A percentile compares a stretch with the other conserved stretches of the same genome.
Evolutionary conservation across 768 basidiomycete species (phyloP).

Genomic region (Auricularia heimuer): DNA sequence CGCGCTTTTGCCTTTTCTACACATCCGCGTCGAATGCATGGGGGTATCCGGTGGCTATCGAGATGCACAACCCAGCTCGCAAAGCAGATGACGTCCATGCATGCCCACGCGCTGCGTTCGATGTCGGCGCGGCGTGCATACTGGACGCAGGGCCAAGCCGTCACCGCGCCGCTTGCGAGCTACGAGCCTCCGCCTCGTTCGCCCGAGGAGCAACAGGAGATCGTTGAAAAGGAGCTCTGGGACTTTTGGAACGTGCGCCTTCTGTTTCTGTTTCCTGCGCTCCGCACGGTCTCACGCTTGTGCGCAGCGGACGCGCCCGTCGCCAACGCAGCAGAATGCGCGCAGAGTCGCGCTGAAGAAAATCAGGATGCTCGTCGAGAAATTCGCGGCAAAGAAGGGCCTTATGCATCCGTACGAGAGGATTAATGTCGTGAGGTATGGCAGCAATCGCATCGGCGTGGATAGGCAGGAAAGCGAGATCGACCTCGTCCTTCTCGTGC

Average conservation of each 20-base stretch:
- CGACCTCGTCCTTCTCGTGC: constrained; percentile 43
- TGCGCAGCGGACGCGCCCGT: background rate
- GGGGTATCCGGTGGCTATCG: no score
- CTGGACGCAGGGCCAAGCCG: no score
- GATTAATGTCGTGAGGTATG: constrained; percentile 29
- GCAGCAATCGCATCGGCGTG: constrained; percentile 42
- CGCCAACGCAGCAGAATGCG: background rate
- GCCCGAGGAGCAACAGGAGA: background rate
- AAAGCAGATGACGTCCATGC: no score
- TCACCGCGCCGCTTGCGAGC: no score
- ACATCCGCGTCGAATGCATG: no score
- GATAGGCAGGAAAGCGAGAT: constrained; percentile 34
- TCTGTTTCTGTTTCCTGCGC: background rate
- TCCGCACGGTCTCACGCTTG: background rate
- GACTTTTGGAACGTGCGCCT: background rate
- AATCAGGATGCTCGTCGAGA: background rate
- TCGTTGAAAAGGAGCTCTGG: background rate
- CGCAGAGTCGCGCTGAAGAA: background rate
- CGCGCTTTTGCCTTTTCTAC: no score
- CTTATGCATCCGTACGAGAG: background rate
- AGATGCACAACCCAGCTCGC: no score
- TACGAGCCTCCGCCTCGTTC: no score
- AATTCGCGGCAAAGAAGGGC: no score
- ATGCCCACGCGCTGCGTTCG: no score
- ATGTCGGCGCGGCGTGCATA: no score